These are phyloP conservation scores for Stachybotrys echinatus DNA, from an alignment of 2,329 filamentous ascomycete genomes.

Conservation along the genomic window DNA sequence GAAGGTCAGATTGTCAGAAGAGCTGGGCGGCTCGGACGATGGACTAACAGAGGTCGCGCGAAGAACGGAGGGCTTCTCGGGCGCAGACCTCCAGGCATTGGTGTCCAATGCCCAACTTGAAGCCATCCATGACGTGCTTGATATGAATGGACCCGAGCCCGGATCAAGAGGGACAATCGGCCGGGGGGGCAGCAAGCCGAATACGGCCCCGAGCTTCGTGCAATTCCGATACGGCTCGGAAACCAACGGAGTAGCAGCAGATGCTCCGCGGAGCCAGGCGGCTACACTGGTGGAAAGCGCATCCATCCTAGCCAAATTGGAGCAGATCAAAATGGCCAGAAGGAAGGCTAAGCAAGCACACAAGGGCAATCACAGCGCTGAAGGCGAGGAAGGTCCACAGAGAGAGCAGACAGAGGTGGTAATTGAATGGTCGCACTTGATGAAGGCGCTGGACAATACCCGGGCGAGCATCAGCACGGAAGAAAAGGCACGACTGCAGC, in stretches of 20 bases:
- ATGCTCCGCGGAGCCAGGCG: constrained; percentile 43
- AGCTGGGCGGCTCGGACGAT: constrained; percentile 52
- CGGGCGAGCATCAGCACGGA: constrained; percentile 76
- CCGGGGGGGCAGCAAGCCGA: constrained; percentile 20
- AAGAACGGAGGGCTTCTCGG: constrained; percentile 83
- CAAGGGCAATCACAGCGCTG: constrained; percentile 14
- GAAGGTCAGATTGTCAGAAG: constrained; percentile 69
- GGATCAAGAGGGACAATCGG: constrained; percentile 27
- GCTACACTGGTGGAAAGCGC: constrained; percentile 68
- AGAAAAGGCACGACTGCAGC: constrained; percentile 67
- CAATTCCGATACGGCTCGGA: constrained; percentile 78
- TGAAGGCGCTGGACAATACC: constrained; percentile 70
- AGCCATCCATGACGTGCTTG: constrained; percentile 89
- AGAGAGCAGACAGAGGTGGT: constrained; percentile 61
- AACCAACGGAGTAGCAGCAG: constrained; percentile 35
- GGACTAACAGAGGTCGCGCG: constrained; percentile 69
- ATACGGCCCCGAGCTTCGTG: constrained; percentile 54
- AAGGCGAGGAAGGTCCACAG: constrained; percentile 20
- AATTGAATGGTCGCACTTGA: constrained; percentile 79
- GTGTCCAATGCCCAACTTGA: constrained; percentile 96
- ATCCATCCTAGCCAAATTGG: constrained; percentile 74
- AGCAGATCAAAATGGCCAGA: constrained; percentile 68
- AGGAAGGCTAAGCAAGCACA: constrained; percentile 36
- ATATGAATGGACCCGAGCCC: constrained; percentile 41
- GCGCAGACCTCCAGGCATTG: constrained; percentile 89